Percentiles rank a stretch among this genome's conserved stretches.
Evolutionary conservation across 495 filamentous ascomycete species (phyloP).

Genomic region (Pyrenopolyporus hunteri): DNA sequence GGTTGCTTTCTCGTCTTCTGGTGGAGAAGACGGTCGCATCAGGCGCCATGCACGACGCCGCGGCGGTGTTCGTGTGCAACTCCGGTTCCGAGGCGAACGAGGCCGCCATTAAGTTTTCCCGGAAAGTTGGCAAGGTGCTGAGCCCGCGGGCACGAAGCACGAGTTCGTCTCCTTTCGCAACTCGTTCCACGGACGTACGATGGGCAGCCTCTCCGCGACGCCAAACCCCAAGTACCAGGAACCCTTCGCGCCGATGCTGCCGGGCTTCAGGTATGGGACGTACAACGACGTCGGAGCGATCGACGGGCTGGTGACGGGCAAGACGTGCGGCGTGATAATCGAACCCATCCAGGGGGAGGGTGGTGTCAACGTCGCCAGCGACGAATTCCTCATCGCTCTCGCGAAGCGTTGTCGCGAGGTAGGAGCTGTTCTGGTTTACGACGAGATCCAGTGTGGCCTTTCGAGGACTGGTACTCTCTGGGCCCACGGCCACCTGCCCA

Average conservation of each 20-base stretch:
- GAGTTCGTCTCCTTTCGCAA: conserved; percentile 88
- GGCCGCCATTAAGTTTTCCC: conserved; percentile 94
- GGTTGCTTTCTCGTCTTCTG: conserved; percentile 83
- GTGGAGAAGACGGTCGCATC: conserved; percentile 74
- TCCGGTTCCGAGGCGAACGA: conserved; percentile 96
- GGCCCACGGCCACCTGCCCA: conserved; percentile 78
- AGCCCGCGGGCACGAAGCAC: conserved; percentile 73
- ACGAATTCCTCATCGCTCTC: conserved; percentile 79
- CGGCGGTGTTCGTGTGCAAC: conserved; percentile 92
- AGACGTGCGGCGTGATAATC: conserved; percentile 92
- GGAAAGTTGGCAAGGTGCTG: conserved; percentile 80
- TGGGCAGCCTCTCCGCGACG: conserved; percentile 89
- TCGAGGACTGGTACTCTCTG: conserved; percentile 85
- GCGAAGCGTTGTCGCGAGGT: conserved; percentile 83
- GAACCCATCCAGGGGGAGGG: conserved; percentile 99
- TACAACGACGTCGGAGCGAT: conserved; percentile 82
- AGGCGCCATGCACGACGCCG: conserved; percentile 79
- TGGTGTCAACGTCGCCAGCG: conserved; percentile 81
- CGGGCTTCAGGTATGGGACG: conserved; percentile 84
- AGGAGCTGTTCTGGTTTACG: conserved; percentile 87
- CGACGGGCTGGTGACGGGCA: conserved; percentile 72
- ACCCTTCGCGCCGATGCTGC: conserved; percentile 93
- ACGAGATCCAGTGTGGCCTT: conserved; percentile 96
- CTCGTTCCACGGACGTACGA: conserved; percentile 95
- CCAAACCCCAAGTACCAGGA: conserved; percentile 99